phyloP scores from a whole-genome alignment of 805 yeast species.

The Saturnispora zaruensis region DNA sequence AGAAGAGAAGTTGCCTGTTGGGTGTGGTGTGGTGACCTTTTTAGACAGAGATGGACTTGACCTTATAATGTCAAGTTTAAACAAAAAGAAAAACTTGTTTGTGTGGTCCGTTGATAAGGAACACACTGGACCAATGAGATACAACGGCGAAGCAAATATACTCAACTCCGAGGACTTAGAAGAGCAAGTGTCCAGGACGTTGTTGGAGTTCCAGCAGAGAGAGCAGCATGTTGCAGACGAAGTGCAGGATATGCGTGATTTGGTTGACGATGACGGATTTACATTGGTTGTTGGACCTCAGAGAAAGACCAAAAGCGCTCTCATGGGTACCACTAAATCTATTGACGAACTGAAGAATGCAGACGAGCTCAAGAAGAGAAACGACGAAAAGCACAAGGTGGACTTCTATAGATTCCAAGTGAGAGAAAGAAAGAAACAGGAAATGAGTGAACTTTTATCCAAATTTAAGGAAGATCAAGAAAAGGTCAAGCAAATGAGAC shows the following conservation, averaged over 20 bases:
- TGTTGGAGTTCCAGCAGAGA: constrained; percentile 58
- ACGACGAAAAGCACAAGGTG: constrained; percentile 66
- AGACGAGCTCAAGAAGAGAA: constrained; percentile 37
- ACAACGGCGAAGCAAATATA: constrained; percentile 33
- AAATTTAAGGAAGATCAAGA: constrained; percentile 91
- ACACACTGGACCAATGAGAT: constrained; percentile 32
- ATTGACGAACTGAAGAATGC: constrained; percentile 23
- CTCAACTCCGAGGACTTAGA: constrained; percentile 47
- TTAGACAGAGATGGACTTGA: constrained; percentile 62
- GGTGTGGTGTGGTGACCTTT: constrained; percentile 65
- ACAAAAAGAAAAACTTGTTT: constrained; percentile 34
- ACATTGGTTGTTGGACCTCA: constrained; percentile 83
- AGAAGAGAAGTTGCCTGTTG: constrained; percentile 49
- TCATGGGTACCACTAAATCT: constrained; percentile 42
- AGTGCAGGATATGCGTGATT: constrained; percentile 43
- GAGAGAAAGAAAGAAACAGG: constrained; percentile 85
- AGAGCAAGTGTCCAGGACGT: constrained; percentile 47
- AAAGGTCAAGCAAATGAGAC: constrained; percentile 67
- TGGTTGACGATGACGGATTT: constrained; percentile 91
- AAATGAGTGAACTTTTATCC: constrained; percentile 75
- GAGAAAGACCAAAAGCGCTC: constrained; percentile 69
- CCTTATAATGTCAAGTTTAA: constrained; percentile 56
- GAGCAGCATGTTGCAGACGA: constrained; percentile 57
- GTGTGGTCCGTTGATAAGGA: constrained; percentile 33
- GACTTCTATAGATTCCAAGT: constrained; percentile 96